Evolutionary conservation across 345 rosid genomes (phyloP), one percentile per base, ranked within the genome.

Genomic region (Ricinus communis): DNA sequence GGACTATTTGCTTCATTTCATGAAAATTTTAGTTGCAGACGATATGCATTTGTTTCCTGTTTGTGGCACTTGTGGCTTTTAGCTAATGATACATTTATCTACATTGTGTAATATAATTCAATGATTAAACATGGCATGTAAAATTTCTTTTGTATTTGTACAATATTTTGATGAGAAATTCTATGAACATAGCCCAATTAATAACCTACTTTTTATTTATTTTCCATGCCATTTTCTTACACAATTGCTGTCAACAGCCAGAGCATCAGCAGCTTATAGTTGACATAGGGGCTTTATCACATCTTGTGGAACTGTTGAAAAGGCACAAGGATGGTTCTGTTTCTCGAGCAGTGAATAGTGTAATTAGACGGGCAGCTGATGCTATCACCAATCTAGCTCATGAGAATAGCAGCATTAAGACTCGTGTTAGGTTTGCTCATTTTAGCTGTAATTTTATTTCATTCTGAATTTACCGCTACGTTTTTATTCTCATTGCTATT

Each of bases 331-430:
- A 87, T 52, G 80, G 85, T 66, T 77, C 87, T 75, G 60, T 70
- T 55, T 83, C 93, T 65, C 93, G 96, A 60, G 89, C 97, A 63
- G 90, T 88, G 51, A 87, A 82, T 75, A 89, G 99, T 83, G 93
- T 93, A 67, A 85, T 91, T 78, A 88, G 98, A 84, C 80, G 99
- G 82, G 96, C 99, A 0, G 97, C 99, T 30, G 99, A 95, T 89
- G 98, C 99, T 62, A 87, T 95, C 76, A 95, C 98, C 69, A 95
- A 95, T 79, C 97, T 95, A 69, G 99, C 98, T 80, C 98, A 95
- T 49, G 98, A 95, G 82, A 95, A 95, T 69, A 92, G 94, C 86
- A 89, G 83, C 80, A 95, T 95, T 71, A 95, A 95, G 84, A 90
- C 93, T 52, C 93, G 90, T 80, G 98, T 92, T 74, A 95, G 98